Base-by-base conservation (phyloP, 106 monocot genomes). In the Dioscorea dumetorum region DNA sequence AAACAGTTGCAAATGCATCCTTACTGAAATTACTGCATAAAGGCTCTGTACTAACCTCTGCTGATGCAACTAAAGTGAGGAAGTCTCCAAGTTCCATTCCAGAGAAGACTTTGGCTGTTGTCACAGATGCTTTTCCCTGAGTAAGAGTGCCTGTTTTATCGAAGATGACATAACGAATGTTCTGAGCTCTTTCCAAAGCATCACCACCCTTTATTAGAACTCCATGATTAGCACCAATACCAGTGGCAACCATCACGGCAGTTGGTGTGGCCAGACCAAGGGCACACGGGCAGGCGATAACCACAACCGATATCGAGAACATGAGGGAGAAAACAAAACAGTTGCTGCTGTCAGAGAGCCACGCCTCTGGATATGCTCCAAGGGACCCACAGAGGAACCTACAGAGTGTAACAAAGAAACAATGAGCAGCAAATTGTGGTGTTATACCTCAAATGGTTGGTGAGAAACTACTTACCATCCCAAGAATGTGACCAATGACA, bases 191-290 rank as follows among this genome's bases (percentile, higher is more conserved):
- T 76, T 99, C 97, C 60, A 99, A 64, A 50, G 97, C 97, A 78
- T 99, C 90, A 22, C 97, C 97, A 41, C 97, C 97, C 72, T 99
- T 99, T n/a, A 99, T 91, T 18, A 99, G 71, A 17, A 99, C 75
- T 1, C 97, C 97, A 64, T 92, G 86, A 24, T 67, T 76, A 61
- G 97, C 97, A 51, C 92, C 97, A 61, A 92, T 87, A 54, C 97
- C 97, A 13, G 97, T 99, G n/a, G 92, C 97, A 21, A 99, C 97
- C 97, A 99, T 99, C 32, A 99, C 97, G 58, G 97, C 97, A 49
- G 97, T 99, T 33, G 97, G 97, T 12, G 97, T 99, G 28, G 97
- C 97, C 14, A 99, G 74, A 48, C 97, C 97, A 74, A 99, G 90
- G 53, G 97, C 97, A 79, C 97, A 99, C 14, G 97, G 97, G 57